Evolutionary conservation across 257 asterid genomes (phyloP).

Genomic region (Penstemon eatonii): DNA sequence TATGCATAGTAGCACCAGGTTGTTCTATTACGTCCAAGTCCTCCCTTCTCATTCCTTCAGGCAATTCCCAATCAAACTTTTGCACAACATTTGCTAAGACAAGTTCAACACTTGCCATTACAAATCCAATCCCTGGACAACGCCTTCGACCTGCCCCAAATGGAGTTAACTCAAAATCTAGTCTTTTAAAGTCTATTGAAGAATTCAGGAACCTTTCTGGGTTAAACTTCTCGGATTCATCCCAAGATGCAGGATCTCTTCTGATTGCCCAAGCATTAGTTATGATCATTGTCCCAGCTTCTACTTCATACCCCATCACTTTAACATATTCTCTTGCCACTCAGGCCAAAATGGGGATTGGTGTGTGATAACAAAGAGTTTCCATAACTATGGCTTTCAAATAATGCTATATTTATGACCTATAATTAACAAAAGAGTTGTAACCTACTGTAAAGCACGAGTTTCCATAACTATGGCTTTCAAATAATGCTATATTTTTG

Average conservation of each 20-base stretch:
- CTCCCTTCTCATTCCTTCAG: constrained; percentile 21
- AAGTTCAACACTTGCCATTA: constrained; percentile 24
- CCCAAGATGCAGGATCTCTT: constrained; percentile 41
- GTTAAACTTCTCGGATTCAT: constrained; percentile 38
- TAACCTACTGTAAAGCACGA: no score
- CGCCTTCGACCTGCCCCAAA: constrained; percentile 44
- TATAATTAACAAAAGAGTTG: no score
- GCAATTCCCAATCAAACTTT: constrained; percentile 37
- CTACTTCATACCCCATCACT: constrained; percentile 38
- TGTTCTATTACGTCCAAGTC: constrained; percentile 35
- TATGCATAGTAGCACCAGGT: constrained; percentile 28
- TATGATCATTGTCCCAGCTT: constrained; percentile 42
- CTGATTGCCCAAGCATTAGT: constrained; percentile 44
- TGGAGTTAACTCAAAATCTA: constrained; percentile 37
- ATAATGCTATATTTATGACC: no score
- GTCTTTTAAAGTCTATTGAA: constrained; percentile 26
- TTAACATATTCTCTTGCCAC: constrained; percentile 30
- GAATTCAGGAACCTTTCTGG: constrained; percentile 48
- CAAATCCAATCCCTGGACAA: constrained; percentile 41
- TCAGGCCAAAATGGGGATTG: constrained; percentile 42
- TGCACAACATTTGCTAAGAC: constrained; percentile 36
- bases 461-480: no score
- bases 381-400: constrained; percentile 52
- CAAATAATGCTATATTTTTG: no score
- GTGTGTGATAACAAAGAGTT: constrained; percentile 50